Base-by-base conservation (phyloP, 495 filamentous ascomycete genomes). In the Penicillium coffeae region DNA sequence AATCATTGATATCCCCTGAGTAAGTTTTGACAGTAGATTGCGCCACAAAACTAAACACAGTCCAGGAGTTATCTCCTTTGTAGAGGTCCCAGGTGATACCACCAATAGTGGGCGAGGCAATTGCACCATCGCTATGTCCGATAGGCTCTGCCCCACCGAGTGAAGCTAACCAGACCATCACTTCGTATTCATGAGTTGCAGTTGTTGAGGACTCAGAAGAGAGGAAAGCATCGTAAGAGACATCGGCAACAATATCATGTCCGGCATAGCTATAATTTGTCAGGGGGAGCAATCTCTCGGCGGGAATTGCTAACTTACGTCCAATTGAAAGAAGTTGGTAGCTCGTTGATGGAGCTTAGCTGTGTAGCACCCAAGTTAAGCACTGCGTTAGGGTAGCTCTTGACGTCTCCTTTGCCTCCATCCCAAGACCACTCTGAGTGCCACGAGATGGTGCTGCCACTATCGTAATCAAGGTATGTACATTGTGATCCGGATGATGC, bases 91-190 rank as follows among this genome's bases (percentile, higher is more conserved):
- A 51, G 10, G 21, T 21, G 8, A 32, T 32, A 13, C 41, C 41
- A 30, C 34, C 41, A 16, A 51, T 51, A 9, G 3, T 4, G 10
- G 34, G 9, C 4, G 40, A 18, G 18, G 38, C 38, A 19, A 40
- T 6, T 2, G 41, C 20, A 3, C 15, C 8, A 14, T 10, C 13
- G 2, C 16, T 13, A 21, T 42, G 25, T 8, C 48, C 41, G 45
- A 81, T 80, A 3, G 77, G 76, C 3, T 72, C 72, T 7, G 79
- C 75, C 5, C 25, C 25, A 15, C 72, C 74, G 22, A 71, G 56
- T 30, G 71, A 66, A 12, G 58, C 76, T 5, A 82, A 69, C 79
- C 80, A 83, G 47, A 83, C 67, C 80, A 83, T 83, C 53, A 83
- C 63, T 55, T 83, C 80, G 59, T 79, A 80, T 35, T 71, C 59